A percentile compares a stretch with the other conserved stretches of the same genome.
Conservation (phyloP, 2,329 filamentous ascomycete genomes). For the Cytospora piceae region DNA sequence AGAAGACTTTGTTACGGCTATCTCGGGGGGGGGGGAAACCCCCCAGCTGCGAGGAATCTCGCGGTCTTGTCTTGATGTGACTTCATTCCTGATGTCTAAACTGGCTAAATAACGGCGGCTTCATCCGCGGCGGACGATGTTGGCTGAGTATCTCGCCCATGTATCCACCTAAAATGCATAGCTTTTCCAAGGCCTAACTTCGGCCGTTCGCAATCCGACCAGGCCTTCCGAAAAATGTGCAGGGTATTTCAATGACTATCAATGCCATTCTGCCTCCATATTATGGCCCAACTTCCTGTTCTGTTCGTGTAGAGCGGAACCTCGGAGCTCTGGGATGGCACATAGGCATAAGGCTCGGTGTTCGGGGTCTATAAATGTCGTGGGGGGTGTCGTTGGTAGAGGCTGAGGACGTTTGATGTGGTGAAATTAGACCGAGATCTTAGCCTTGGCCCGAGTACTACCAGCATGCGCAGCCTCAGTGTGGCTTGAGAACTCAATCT, state of each 20-base stretch:
- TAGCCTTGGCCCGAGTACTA: conserved; percentile 94
- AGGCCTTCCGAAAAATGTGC: conserved; percentile 11
- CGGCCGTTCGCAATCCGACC: conserved; percentile 2
- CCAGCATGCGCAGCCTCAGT: conserved; percentile 91
- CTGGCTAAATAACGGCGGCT: conserved; percentile 20
- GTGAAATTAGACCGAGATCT: conserved; percentile 73
- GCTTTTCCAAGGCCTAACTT: conserved; percentile 13
- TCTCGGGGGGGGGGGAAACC: no score
- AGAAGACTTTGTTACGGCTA: not conserved
- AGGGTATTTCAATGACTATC: conserved; percentile 22
- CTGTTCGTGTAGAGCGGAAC: not conserved
- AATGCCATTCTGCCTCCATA: conserved; percentile 16
- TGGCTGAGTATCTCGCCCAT: conserved; percentile 12
- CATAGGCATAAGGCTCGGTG: conserved; percentile 4
- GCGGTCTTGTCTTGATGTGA: not conserved
- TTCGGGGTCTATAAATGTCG: conserved; percentile 6
- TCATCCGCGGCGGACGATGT: conserved; percentile 19
- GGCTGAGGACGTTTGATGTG: conserved; percentile 4
- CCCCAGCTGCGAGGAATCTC: not conserved
- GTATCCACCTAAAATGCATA: conserved; percentile 16
- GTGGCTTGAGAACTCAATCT: conserved; percentile 94
- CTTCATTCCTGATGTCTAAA: conserved; percentile 16
- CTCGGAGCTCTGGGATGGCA: not conserved
- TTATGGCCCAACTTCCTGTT: not conserved
- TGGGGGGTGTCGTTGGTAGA: conserved; percentile 6